Percentiles rank a stretch among this genome's conserved stretches.
phyloP scores from a whole-genome alignment of 2,329 filamentous ascomycete species.

The Stemphylium vesicarium region DNA sequence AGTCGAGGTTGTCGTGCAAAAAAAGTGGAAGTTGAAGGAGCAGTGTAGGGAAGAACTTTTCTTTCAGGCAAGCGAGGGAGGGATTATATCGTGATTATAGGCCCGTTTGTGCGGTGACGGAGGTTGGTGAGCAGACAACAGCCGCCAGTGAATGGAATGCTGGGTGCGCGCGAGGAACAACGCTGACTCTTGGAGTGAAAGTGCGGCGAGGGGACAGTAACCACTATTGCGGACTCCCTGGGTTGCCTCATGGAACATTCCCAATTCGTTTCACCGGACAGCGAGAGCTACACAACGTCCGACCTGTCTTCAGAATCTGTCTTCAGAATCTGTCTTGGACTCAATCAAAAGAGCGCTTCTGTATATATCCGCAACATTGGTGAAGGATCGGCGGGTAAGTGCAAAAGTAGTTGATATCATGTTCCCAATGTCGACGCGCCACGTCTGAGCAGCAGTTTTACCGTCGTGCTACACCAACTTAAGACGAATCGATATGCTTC shows the following conservation, averaged over 20 bases:
- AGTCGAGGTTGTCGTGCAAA: not conserved
- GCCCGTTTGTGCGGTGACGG: constrained; percentile 1
- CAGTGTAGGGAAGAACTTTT: not conserved
- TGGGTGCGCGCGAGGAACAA: not conserved
- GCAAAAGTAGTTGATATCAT: not conserved
- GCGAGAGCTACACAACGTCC: too few species aligned
- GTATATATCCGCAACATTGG: too few species aligned
- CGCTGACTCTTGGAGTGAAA: too few species aligned
- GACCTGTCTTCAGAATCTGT: too few species aligned
- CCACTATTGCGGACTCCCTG: too few species aligned
- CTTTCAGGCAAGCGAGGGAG: not conserved
- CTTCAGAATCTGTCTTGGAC: too few species aligned
- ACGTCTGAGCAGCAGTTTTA: constrained; percentile 5
- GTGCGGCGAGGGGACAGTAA: too few species aligned
- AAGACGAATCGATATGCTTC: not conserved
- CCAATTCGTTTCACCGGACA: too few species aligned
- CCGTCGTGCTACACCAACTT: not conserved
- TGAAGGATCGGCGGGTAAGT: not conserved
- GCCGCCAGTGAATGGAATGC: not conserved
- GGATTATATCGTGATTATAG: constrained; percentile 5
- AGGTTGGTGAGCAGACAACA: constrained; percentile 6
- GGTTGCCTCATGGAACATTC: too few species aligned
- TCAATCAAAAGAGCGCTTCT: too few species aligned
- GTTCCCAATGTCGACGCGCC: not conserved
- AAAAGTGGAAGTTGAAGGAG: not conserved